Evolutionary conservation across 306 rosid species (phyloP).

Genomic region (Macrotyloma uniflorum): DNA sequence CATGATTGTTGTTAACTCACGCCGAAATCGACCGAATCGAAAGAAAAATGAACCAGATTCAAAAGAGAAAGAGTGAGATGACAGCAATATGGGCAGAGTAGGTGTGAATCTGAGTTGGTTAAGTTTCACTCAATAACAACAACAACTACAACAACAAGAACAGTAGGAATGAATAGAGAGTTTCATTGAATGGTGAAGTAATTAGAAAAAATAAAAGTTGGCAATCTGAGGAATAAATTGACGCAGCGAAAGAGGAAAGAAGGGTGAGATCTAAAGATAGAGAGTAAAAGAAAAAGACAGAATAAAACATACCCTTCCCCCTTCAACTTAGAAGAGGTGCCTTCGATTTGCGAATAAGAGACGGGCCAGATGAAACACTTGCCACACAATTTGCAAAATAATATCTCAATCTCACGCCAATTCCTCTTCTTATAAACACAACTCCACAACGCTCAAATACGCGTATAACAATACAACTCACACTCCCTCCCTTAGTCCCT

Average conservation of each 20-base stretch:
- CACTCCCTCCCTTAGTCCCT: neutral
- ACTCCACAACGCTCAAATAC: neutral
- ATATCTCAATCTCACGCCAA: neutral
- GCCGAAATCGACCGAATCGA: neutral
- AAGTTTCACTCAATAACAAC: neutral
- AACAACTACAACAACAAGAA: too few species aligned
- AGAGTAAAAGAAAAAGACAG: neutral
- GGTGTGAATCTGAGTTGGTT: neutral
- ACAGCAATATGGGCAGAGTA: neutral
- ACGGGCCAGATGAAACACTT: neutral
- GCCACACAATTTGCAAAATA: neutral
- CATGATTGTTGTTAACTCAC: neutral
- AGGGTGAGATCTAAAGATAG: neutral
- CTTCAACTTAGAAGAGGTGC: neutral
- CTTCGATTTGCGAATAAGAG: neutral
- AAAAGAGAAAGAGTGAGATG: neutral
- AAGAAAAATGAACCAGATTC: neutral
- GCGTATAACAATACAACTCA: conserved; percentile 31
- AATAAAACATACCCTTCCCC: neutral
- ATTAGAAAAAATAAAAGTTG: neutral
- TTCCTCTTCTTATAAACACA: neutral
- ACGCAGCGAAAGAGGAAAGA: neutral
- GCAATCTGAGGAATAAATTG: neutral
- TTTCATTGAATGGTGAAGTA: neutral
- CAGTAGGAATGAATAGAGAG: neutral